A percentile compares a stretch with the other conserved stretches of the same genome.
These are phyloP conservation scores for Trametes villosa DNA, from an alignment of 768 basidiomycete genomes.

Conservation along the genomic window DNA sequence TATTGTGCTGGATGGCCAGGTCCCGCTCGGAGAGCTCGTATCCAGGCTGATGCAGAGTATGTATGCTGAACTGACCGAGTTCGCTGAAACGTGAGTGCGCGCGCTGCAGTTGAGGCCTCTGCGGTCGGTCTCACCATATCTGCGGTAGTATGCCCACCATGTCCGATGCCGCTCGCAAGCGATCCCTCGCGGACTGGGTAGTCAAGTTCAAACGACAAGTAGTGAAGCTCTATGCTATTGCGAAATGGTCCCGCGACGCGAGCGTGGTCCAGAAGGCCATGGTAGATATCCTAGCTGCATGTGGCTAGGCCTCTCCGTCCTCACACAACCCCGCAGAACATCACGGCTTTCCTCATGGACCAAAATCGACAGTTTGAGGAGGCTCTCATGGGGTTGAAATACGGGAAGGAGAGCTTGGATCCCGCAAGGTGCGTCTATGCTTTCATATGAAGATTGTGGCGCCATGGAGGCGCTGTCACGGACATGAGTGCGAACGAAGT, in stretches of 20 bases:
- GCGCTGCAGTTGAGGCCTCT: neutral
- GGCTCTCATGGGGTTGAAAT: constrained; percentile 62
- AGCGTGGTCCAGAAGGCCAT: constrained; percentile 86
- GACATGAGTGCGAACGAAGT: too few relatives aligned
- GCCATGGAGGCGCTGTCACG: too few relatives aligned
- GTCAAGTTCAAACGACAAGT: constrained; percentile 90
- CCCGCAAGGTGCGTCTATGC: constrained; percentile 67
- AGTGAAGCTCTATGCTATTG: constrained; percentile 84
- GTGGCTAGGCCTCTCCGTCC: neutral
- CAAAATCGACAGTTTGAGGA: constrained; percentile 86
- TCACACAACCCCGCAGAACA: constrained; percentile 56
- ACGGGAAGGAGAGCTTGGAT: constrained; percentile 71
- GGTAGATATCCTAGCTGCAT: constrained; percentile 46
- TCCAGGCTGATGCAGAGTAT: constrained; percentile 78
- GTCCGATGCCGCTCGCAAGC: constrained; percentile 81
- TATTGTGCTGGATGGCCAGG: constrained; percentile 70
- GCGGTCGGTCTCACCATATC: neutral
- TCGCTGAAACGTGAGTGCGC: constrained; percentile 79
- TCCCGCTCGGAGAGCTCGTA: constrained; percentile 72
- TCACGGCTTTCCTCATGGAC: constrained; percentile 83
- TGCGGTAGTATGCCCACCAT: constrained; percentile 65
- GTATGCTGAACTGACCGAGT: constrained; percentile 81
- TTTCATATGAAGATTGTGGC: neutral
- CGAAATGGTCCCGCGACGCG: constrained; percentile 87
- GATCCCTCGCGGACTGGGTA: constrained; percentile 85